Percentiles rank a stretch among this genome's conserved stretches.
phyloP scores from a whole-genome alignment of 192 early-diverging fungal species.

The Spinellus fusiger region DNA sequence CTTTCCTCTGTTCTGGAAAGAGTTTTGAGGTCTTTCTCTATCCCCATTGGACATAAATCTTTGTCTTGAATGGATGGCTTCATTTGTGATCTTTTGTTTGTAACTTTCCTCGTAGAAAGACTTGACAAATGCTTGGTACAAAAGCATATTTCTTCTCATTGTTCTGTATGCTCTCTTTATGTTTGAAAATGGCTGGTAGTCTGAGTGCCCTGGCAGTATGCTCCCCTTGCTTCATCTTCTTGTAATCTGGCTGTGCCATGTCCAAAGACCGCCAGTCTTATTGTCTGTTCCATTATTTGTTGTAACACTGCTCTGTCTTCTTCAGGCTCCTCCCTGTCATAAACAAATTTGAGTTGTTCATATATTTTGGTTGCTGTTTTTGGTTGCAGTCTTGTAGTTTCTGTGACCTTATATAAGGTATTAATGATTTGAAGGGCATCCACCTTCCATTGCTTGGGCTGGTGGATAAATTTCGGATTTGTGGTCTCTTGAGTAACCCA shows the following conservation, averaged over 20 bases:
- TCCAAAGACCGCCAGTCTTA: constrained; percentile 4
- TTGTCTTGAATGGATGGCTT: too few species aligned
- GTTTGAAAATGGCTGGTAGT: background rate
- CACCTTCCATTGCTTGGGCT: background rate
- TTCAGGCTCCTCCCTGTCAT: background rate
- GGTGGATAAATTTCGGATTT: background rate
- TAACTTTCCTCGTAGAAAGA: background rate
- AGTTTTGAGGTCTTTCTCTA: too few species aligned
- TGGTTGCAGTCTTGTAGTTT: background rate
- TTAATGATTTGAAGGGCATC: background rate
- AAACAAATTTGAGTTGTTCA: background rate
- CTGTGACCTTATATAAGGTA: background rate
- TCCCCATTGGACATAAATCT: too few species aligned
- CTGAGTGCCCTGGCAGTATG: constrained; percentile 4
- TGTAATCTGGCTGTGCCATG: background rate
- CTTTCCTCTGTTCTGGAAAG: too few species aligned
- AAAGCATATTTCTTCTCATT: constrained; percentile 3
- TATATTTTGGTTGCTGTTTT: background rate
- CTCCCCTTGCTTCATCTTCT: constrained; percentile 3
- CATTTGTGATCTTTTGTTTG: too few species aligned
- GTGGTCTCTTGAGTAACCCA: too few species aligned
- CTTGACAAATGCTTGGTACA: background rate
- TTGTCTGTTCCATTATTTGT: background rate
- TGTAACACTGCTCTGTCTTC: background rate
- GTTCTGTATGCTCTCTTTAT: background rate